phyloP scores from a whole-genome alignment of 2,329 filamentous ascomycete genomes.

The Fusarium neocosmosporiellum region DNA sequence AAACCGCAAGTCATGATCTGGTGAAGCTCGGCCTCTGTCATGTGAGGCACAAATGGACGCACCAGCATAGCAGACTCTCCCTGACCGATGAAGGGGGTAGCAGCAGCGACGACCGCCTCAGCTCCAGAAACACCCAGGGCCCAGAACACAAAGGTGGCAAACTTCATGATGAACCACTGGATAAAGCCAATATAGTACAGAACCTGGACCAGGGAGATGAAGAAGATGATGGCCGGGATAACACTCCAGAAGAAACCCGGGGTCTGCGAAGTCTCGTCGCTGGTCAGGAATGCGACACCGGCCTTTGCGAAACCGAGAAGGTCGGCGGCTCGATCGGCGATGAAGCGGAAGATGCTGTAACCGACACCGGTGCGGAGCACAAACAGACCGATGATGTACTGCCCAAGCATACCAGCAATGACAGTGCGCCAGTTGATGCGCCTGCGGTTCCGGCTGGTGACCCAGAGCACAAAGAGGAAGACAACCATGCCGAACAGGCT shows the following conservation, averaged over 20 bases:
- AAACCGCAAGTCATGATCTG: conserved; percentile 95
- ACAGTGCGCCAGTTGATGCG: conserved; percentile 80
- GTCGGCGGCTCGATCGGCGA: conserved; percentile 78
- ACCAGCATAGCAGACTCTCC: conserved; percentile 95
- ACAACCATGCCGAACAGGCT: conserved; percentile 83
- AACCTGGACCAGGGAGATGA: conserved; percentile 90
- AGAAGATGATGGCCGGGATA: conserved; percentile 95
- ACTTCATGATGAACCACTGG: conserved; percentile 91
- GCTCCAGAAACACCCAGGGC: conserved; percentile 86
- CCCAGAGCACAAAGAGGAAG: conserved; percentile 74
- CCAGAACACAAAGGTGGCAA: conserved; percentile 94
- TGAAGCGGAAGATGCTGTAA: conserved; percentile 92
- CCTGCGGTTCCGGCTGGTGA: conserved; percentile 76
- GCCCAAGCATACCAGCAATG: conserved; percentile 87
- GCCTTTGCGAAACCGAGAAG: conserved; percentile 80
- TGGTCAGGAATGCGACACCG: conserved; percentile 77
- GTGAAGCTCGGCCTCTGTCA: conserved; percentile 89
- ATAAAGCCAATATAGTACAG: conserved; percentile 83
- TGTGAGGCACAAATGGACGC: conserved; percentile 83
- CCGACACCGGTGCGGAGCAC: conserved; percentile 84
- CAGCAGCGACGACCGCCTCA: conserved; percentile 92
- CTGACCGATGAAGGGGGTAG: conserved; percentile 93
- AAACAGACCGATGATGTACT: conserved; percentile 90
- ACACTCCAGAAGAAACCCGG: conserved; percentile 81
- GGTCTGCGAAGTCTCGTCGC: conserved; percentile 56